Base-by-base conservation (phyloP, 148 eudicot species). In the Limonium bicolor region DNA sequence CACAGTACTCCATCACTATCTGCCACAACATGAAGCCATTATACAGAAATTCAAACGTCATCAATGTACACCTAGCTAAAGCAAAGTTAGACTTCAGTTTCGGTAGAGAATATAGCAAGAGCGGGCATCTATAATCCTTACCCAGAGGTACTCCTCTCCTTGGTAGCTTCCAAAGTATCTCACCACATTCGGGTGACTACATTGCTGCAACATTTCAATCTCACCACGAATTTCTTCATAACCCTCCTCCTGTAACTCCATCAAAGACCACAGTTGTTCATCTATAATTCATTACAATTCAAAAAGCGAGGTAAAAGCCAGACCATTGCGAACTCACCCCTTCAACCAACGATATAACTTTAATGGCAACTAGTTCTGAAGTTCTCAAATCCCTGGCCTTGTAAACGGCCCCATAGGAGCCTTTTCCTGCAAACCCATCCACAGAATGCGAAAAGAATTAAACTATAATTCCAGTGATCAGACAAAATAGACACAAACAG, bases 1-100 rank as follows among this genome's bases (percentile, higher is more conserved):
- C 97, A 67, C 97, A 88, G 48, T 88, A 88, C 76, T 88, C 97
- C 97, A 88, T 88, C 30, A 88, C 97, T 65, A 88, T 88, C 97
- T 88, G 94, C 55, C 63, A 70, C 52, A 43, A 59, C 28, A 53
- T 47, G 41, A 51, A 51, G 8, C 5, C 38, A 38, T 48, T 10
- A 31, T 25, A 16, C 32, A 22, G 19, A 48, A 19, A 24, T 50
- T 35, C 46, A 36, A 38, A 17, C 27, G 29, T 26, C 2, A 6
- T 56, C 27, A 20, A 35, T 28, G 14, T 5, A 43, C 31, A 43
- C 6, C 15, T 4, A 25, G 16, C 7, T 20, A n/a, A 14, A 0
- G 11, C 29, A 14, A n/a, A 43, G 20, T 43, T 13, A 14, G 29
- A 25, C 27, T 27, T 25, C 14, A 13, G 22, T 9, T 33, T 34